Evolutionary conservation across 1,284 basidiomycete species (phyloP).

Genomic region (Lentinula novae-zelandiae): DNA sequence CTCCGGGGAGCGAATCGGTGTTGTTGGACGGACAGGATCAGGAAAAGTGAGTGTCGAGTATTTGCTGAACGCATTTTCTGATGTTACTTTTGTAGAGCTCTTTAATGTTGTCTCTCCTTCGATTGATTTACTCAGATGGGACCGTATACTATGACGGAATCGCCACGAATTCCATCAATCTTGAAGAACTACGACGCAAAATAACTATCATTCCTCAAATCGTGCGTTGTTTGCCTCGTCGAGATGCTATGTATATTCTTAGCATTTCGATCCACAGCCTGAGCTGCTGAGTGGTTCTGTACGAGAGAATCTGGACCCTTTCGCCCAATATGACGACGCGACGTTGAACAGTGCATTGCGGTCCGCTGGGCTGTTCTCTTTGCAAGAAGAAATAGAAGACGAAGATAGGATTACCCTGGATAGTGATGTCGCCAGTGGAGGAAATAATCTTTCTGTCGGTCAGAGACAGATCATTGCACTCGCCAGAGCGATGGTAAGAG

Average conservation of each 20-base stretch:
- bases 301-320: conserved; percentile 65
- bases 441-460: conserved; percentile 66
- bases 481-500: conserved; percentile 52
- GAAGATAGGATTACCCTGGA: conserved; percentile 49
- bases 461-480: conserved; percentile 67
- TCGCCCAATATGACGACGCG: conserved; percentile 68
- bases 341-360: conserved; percentile 51
- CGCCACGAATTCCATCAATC: conserved; percentile 47
- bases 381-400: conserved; percentile 34
- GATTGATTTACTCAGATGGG: conserved; percentile 58
- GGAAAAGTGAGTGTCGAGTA: neutral
- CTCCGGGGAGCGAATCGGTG: conserved; percentile 60
- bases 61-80: neutral
- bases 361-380: conserved; percentile 49
- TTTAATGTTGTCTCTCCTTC: conserved; percentile 47
- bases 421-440: conserved; percentile 50
- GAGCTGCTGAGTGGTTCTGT: conserved; percentile 62
- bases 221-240: conserved; percentile 24
- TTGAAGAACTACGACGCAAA: conserved; percentile 57
- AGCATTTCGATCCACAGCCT: conserved; percentile 39
- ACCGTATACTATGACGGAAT: conserved; percentile 50
- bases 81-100: conserved; percentile 33
- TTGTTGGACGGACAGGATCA: conserved; percentile 74
- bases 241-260: conserved; percentile 18
- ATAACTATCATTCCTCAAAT: conserved; percentile 62